Base-by-base conservation (phyloP, 2,329 filamentous ascomycete species). In the Salinomyces thailandicus region DNA sequence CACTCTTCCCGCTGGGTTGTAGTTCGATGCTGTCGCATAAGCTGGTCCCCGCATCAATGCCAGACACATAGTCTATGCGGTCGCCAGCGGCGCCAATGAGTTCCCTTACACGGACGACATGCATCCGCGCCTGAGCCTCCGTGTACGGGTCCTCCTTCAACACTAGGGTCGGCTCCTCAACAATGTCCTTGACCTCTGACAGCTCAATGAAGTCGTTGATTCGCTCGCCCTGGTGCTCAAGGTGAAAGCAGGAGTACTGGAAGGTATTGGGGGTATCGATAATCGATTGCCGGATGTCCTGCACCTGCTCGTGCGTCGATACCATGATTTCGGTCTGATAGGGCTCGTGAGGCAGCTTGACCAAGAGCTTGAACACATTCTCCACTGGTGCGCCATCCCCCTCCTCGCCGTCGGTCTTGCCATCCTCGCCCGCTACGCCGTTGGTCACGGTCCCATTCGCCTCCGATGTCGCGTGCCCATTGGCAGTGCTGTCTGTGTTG, bases 201-300 rank as follows among this genome's bases (percentile, higher is more conserved):
- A 98, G 74, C 59, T 93, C 81, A 41, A 93, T 75, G 53, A 91
- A 96, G 63, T 98, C 91, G 62, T 96, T 96, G 71, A 98, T 81
- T 47, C 83, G 81, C 62, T 83, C 70, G 49, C 85, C 85, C 41
- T 84, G 79, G 66, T 87, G 79, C 66, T 96, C 87, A 53, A 98
- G 78, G 65, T 98, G 91, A 69, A 98, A 98, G 71, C 91, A 98
- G 36, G 91, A 93, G 68, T 95, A 95, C 63, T 93, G 86, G 66
- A 95, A 91, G 35, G 89, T 93, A 42, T 81, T 73, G 4, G 91
- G 91, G 33, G 86, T 73, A 63, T 98, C 91, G 64, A 95, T 86
- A 59, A 98, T 83, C 44, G 87, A 89, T 64, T 96, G 91, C 49
- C 91, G 84, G 52, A 98, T 79, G 69, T 98, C 91, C 63, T 96